Evolutionary conservation across 257 asterid species (phyloP).

Genomic region (Solanum etuberosum): DNA sequence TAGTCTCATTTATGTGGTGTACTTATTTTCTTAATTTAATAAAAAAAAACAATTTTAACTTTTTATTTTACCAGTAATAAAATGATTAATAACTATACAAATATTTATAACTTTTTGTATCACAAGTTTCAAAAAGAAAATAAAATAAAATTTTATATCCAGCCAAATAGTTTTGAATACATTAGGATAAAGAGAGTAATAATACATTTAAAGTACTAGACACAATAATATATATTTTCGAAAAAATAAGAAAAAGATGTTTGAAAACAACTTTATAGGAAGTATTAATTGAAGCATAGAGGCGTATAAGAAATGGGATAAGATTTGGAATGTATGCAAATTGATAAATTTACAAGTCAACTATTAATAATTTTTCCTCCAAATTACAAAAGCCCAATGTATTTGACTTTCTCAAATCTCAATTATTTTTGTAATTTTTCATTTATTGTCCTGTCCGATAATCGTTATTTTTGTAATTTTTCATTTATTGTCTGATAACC

Average conservation of each 20-base stretch:
- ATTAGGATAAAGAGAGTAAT: not conserved
- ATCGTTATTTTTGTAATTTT: too few relatives aligned
- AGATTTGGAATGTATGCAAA: not conserved
- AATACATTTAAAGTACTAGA: not conserved
- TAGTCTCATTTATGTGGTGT: not conserved
- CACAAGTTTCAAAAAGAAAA: not conserved
- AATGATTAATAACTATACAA: not conserved
- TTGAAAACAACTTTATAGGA: not conserved
- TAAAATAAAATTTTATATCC: too few relatives aligned
- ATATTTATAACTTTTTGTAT: not conserved
- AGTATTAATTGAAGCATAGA: not conserved
- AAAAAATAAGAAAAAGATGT: too few relatives aligned
- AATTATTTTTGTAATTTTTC: too few relatives aligned
- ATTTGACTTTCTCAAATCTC: not conserved
- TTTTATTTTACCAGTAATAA: too few relatives aligned
- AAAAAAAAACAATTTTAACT: too few relatives aligned
- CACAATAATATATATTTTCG: not conserved
- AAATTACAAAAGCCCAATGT: not conserved
- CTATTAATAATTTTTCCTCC: not conserved
- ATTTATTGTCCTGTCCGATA: too few relatives aligned
- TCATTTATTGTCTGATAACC: not conserved
- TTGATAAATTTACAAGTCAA: not conserved
- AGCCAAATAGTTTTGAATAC: not conserved
- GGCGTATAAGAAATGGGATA: not conserved
- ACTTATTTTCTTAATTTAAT: not conserved